Conservation (phyloP, 176 grass and related monocot species). For the Oryza coarctata region DNA sequence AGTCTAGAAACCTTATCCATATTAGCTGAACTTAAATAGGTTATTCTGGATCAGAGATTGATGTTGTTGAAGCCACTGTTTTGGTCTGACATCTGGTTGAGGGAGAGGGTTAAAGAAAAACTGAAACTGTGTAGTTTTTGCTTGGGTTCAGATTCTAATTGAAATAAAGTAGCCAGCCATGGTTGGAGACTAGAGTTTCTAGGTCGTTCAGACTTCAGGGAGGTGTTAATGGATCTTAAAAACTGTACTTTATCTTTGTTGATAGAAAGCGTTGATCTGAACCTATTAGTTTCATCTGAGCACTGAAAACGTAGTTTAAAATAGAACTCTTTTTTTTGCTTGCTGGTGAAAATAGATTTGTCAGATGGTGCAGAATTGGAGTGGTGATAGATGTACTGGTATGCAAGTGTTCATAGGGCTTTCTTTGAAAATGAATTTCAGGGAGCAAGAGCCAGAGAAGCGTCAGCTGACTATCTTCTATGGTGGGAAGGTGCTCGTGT, state of each 20-base stretch:
- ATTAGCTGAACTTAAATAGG: neutral
- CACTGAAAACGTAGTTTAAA: neutral
- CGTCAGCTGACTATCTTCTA: slow-evolving; percentile 92
- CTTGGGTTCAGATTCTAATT: neutral
- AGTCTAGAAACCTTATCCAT: neutral
- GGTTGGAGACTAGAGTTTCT: neutral
- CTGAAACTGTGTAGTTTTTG: neutral
- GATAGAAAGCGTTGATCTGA: neutral
- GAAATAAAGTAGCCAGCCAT: neutral
- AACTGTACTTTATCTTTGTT: neutral
- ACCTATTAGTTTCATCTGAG: neutral
- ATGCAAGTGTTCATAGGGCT: slow-evolving; percentile 17
- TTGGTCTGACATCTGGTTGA: slow-evolving; percentile 18
- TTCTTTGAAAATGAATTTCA: slow-evolving; percentile 40
- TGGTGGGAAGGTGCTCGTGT: slow-evolving; percentile 83
- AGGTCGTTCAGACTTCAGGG: neutral
- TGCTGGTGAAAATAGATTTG: neutral
- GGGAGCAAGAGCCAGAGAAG: slow-evolving; percentile 58
- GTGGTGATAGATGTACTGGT: neutral
- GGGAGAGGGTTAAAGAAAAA: neutral
- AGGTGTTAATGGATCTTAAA: neutral
- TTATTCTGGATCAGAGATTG: neutral
- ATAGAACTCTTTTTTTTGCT: neutral
- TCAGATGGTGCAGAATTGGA: slow-evolving; percentile 8
- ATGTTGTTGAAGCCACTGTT: neutral